phyloP scores from a whole-genome alignment of 2,329 filamentous ascomycete genomes.

The Dichotomopilus funicola region DNA sequence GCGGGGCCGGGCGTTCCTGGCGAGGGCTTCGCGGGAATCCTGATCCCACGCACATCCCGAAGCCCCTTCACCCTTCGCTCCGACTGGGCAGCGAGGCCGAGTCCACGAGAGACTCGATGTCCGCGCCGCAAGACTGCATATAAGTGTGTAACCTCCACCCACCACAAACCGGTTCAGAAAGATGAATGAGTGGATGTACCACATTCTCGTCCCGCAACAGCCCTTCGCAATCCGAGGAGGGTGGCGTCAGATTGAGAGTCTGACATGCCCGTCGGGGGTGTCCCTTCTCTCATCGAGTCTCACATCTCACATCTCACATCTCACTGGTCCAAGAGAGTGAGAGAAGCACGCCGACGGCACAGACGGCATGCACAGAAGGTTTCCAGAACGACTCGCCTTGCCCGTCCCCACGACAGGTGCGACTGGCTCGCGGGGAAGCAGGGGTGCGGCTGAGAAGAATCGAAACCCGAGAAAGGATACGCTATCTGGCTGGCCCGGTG shows the following conservation, averaged over 20 bases:
- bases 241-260: constrained; percentile 7
- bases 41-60: background rate
- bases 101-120: background rate
- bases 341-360: constrained; percentile 8
- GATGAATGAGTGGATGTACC: constrained; percentile 11
- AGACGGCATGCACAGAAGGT: constrained; percentile 15
- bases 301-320: background rate
- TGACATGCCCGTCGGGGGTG: constrained; percentile 11
- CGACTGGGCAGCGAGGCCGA: background rate
- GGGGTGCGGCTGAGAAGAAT: constrained; percentile 13
- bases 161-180: background rate
- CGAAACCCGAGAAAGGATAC: background rate
- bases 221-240: background rate
- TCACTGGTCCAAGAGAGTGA: constrained; percentile 5
- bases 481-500: constrained; percentile 5
- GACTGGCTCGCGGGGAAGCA: constrained; percentile 2
- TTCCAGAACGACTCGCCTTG: constrained; percentile 16
- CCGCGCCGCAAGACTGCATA: constrained; percentile 5
- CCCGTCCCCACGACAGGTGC: too few species aligned
- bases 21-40: constrained; percentile 2
- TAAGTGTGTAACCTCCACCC: constrained; percentile 7
- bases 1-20: constrained; percentile 7
- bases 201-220: background rate
- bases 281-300: too few species aligned
- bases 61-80: background rate